phyloP scores from a whole-genome alignment of 768 basidiomycete species.

The Cystobasidium onofrii region DNA sequence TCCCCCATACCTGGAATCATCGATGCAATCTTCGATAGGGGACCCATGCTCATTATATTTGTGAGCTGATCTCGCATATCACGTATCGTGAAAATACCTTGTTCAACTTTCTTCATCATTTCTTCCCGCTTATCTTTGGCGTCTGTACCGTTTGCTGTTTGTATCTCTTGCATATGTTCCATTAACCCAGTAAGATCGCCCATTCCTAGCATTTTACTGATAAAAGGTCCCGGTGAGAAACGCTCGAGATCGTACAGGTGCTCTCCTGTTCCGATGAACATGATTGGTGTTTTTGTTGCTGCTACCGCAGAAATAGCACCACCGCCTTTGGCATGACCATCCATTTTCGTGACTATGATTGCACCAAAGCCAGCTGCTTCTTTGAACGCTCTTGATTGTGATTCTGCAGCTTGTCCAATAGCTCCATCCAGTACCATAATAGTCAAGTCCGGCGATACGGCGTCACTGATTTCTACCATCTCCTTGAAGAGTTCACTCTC shows the following conservation, averaged over 20 bases:
- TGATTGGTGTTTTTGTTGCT: slow-evolving; percentile 96
- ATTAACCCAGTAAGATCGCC: slow-evolving; percentile 95
- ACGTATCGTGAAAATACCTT: slow-evolving; percentile 90
- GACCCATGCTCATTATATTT: slow-evolving; percentile 99
- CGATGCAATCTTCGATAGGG: slow-evolving; percentile 92
- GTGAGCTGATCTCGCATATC: slow-evolving; percentile 97
- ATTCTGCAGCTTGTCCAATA: slow-evolving; percentile 97
- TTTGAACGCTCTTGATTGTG: slow-evolving; percentile 92
- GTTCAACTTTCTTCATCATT: slow-evolving; percentile 93
- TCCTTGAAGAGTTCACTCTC: slow-evolving; percentile 93
- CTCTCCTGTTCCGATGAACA: slow-evolving; percentile 95
- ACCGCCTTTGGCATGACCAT: slow-evolving; percentile 97
- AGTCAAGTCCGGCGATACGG: slow-evolving; percentile 93
- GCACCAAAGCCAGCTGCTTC: slow-evolving; percentile 96
- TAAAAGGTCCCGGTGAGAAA: slow-evolving; percentile 92
- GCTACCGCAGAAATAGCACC: slow-evolving; percentile 98
- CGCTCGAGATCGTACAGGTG: slow-evolving; percentile 94
- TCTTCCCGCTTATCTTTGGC: slow-evolving; percentile 89
- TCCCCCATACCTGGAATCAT: slow-evolving; percentile 98
- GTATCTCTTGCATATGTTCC: slow-evolving; percentile 96
- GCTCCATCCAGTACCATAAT: slow-evolving; percentile 92
- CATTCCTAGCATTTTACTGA: slow-evolving; percentile 88
- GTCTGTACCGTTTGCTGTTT: slow-evolving; percentile 51
- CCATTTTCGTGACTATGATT: slow-evolving; percentile 99
- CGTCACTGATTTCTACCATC: slow-evolving; percentile 92